phyloP scores from a whole-genome alignment of 208 protist genomes.

The Acanthamoeba healyi region DNA sequence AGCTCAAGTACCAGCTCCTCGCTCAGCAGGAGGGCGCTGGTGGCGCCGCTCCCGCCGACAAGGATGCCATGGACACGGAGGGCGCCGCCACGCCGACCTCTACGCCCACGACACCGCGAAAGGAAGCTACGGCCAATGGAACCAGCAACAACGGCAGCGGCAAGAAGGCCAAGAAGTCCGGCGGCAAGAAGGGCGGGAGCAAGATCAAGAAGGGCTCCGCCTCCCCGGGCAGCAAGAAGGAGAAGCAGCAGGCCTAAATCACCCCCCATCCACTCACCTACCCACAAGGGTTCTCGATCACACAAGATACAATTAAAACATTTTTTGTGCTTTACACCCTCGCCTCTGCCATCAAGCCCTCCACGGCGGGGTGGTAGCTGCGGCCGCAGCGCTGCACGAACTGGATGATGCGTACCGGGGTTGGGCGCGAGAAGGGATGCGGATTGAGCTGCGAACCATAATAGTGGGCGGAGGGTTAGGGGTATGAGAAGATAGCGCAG shows the following conservation, averaged over 20 bases:
- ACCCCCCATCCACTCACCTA: not conserved
- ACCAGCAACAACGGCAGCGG: not conserved
- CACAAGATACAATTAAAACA: not conserved
- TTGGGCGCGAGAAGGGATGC: not conserved
- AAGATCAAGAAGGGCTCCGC: no score
- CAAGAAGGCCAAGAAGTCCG: not conserved
- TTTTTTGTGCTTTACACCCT: no score
- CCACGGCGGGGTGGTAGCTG: no score
- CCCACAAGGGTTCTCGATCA: no score
- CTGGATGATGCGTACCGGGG: no score
- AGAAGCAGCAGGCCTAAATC: constrained; percentile 34
- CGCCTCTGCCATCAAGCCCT: no score
- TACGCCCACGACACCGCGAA: not conserved
- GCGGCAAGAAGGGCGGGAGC: not conserved
- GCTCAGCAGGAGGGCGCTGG: constrained; percentile 39
- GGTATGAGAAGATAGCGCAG: not conserved
- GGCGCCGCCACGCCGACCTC: not conserved
- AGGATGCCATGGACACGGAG: constrained; percentile 24
- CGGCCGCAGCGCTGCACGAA: no score
- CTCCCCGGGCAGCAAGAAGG: not conserved
- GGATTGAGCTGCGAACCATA: constrained; percentile 13
- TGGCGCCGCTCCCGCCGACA: not conserved
- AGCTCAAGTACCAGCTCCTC: constrained; percentile 56
- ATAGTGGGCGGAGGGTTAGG: not conserved
- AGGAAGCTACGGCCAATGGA: not conserved